A percentile compares a stretch with the other conserved stretches of the same genome.
Conservation (phyloP, 352 stramenopile genomes). For the Albugo laibachii region DNA sequence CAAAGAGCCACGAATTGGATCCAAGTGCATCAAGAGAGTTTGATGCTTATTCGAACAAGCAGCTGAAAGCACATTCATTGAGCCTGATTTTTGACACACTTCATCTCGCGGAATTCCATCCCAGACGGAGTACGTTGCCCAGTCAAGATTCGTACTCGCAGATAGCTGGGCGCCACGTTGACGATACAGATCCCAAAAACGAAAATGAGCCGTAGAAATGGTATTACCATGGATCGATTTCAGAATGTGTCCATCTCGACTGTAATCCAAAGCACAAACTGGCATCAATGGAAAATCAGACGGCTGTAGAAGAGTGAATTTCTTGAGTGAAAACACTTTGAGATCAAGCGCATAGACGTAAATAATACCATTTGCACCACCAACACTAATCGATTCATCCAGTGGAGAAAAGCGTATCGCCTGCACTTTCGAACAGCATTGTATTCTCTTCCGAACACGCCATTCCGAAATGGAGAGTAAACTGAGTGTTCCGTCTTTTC, state of each 20-base stretch:
- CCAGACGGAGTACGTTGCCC: no score
- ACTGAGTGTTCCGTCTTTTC: conserved; percentile 31
- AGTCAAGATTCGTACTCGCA: no score
- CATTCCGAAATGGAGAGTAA: conserved; percentile 13
- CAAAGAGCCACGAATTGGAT: no score
- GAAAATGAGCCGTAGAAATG: conserved; percentile 2
- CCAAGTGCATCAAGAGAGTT: no score
- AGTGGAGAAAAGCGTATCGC: conserved; percentile 27
- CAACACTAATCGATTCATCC: conserved; percentile 22
- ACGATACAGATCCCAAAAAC: conserved; percentile 41
- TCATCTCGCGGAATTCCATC: no score
- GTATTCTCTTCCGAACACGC: conserved; percentile 31
- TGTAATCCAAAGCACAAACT: conserved; percentile 41
- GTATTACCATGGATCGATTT: conserved; percentile 23
- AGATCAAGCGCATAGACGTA: conserved; percentile 38
- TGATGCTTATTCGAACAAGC: no score
- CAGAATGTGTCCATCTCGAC: conserved; percentile 28
- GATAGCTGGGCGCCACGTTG: no score
- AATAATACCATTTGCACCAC: conserved; percentile 35
- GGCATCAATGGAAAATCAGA: conserved; percentile 2
- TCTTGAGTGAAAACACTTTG: conserved; percentile 12
- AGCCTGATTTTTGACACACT: no score
- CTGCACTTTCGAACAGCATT: conserved; percentile 20
- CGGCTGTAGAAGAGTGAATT: conserved; percentile 35
- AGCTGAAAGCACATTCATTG: no score